A percentile compares a stretch with the other conserved stretches of the same genome.
Conservation (phyloP, 768 basidiomycete genomes). For the Russula foetens region DNA sequence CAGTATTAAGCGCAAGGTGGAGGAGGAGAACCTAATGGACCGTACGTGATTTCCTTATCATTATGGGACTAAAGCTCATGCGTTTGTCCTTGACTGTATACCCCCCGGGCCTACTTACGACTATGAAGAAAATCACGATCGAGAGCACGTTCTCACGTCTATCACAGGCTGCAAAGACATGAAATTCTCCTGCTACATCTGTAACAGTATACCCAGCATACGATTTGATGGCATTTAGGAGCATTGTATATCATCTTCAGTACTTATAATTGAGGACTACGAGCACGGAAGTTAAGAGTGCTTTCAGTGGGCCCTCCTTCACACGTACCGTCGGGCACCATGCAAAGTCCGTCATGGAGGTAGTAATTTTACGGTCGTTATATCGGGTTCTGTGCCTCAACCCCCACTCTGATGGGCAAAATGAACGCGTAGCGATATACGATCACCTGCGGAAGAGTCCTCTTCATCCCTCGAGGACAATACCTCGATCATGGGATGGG, state of each 20-base stretch:
- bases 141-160: constrained; percentile 71
- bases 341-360: no score
- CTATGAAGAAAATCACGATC: constrained; percentile 85
- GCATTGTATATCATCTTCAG: no score
- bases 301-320: no score
- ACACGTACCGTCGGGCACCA: no score
- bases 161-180: constrained; percentile 35
- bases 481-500: constrained; percentile 3
- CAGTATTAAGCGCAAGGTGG: constrained; percentile 84
- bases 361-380: no score
- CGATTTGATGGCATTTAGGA: not conserved
- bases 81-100: constrained; percentile 26
- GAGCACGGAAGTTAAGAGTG: no score
- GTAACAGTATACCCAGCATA: not conserved
- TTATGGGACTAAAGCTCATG: not conserved
- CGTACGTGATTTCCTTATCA: constrained; percentile 42
- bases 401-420: no score
- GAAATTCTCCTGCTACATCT: not conserved
- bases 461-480: not conserved
- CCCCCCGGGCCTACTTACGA: constrained; percentile 76
- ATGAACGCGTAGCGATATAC: no score
- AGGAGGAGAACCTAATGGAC: constrained; percentile 76
- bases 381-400: no score
- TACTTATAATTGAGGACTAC: no score
- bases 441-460: not conserved